Conservation (phyloP, 129 eudicot genomes). For the Kitagawia praeruptora region DNA sequence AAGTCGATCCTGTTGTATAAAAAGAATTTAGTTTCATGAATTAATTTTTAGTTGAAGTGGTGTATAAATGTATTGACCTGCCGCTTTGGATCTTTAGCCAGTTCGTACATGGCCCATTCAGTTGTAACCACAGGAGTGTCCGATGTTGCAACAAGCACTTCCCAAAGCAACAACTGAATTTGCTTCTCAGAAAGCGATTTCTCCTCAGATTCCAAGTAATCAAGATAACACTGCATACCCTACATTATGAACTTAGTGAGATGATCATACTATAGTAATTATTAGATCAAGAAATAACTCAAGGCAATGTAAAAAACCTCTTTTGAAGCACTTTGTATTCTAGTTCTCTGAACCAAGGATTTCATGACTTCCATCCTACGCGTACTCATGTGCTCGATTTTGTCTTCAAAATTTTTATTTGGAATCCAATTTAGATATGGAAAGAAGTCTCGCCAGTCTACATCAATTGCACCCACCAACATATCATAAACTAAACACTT, state of each 20-base stretch:
- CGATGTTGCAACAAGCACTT: constrained; percentile 44
- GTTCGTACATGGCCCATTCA: constrained; percentile 62
- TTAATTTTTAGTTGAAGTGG: neutral
- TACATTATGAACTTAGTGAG: neutral
- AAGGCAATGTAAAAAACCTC: constrained; percentile 24
- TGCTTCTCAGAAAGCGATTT: constrained; percentile 31
- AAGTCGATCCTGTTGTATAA: constrained; percentile 20
- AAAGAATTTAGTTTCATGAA: neutral
- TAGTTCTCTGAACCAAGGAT: constrained; percentile 30
- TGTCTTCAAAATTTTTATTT: constrained; percentile 24
- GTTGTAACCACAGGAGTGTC: constrained; percentile 41
- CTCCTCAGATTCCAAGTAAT: constrained; percentile 32
- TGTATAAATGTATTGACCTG: constrained; percentile 23
- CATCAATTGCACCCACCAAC: constrained; percentile 45
- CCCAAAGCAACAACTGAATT: constrained; percentile 44
- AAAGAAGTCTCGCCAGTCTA: constrained; percentile 63
- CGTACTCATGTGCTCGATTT: constrained; percentile 17
- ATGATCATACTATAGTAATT: neutral
- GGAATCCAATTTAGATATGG: constrained; percentile 53
- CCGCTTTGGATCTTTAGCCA: constrained; percentile 38
- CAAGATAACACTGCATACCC: constrained; percentile 33
- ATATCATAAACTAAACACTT: constrained; percentile 33
- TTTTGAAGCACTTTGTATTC: constrained; percentile 18
- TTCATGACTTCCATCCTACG: constrained; percentile 42
- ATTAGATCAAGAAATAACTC: neutral